Base-by-base conservation (phyloP, 345 rosid species). In the Geranium brycei region DNA sequence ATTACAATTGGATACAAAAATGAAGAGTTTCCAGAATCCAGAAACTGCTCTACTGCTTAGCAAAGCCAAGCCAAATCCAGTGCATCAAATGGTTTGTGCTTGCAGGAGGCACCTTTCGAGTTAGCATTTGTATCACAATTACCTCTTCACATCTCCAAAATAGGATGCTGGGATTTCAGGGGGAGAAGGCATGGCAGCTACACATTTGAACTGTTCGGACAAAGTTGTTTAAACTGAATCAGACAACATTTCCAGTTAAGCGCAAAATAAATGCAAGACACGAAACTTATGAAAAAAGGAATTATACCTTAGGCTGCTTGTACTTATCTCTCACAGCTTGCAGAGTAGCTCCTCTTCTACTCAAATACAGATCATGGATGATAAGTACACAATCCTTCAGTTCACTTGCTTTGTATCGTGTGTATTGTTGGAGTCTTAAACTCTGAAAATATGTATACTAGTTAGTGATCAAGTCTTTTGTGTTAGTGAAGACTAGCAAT, bases 311-410 rank as follows among this genome's bases (percentile, higher is more conserved):
- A 5, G 75, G 83, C 58, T 71, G 81, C 74, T 64, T 79, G 75
- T 87, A 87, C 65, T 87, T 87, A 13, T 81, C 80, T 66, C 80
- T 75, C 30, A 85, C 79, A 32, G 88, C 80, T 8, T 64, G 77
- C 60, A 74, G 59, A 19, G 76, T 67, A 23, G 62, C 74, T 41
- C 76, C 78, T 64, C 71, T 79, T 70, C 82, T 70, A 40, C 82
- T 77, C 62, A 76, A 66, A 60, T 78, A 77, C 69, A 85, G 69
- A 60, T 80, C 79, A 64, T 77, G 85, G 59, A 87, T 17, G 69
- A 70, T 63, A 31, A 75, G 66, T n/a, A 78, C 85, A 62, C 88
- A 83, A 31, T 80, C 80, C 75, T 67, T 78, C 64, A 87, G 57
- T 57, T 83, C 85, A 16, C 59, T 61, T 70, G 95, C 71, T 64